phyloP scores from a whole-genome alignment of 345 rosid species.

The Cardamine resedifolia region DNA sequence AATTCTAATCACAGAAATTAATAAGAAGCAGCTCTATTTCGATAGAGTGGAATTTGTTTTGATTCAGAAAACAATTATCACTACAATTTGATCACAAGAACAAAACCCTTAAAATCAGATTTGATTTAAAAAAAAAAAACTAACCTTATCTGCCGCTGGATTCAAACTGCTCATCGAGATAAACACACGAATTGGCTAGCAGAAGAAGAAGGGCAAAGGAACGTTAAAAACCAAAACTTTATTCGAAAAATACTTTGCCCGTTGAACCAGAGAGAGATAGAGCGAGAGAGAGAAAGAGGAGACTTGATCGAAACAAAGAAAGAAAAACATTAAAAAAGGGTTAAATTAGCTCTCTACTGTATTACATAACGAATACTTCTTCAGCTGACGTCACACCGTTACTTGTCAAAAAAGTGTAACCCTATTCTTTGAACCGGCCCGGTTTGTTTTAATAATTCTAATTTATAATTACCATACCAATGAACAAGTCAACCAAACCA shows the following conservation, averaged over 20 bases:
- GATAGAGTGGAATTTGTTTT: background rate
- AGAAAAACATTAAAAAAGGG: slow-evolving; percentile 1
- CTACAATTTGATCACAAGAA: slow-evolving; percentile 33
- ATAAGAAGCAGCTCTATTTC: background rate
- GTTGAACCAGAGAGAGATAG: slow-evolving; percentile 63
- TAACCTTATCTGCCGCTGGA: slow-evolving; percentile 64
- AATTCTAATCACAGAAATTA: slow-evolving; percentile 10
- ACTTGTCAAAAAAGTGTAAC: slow-evolving; percentile 33
- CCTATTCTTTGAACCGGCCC: slow-evolving; percentile 19
- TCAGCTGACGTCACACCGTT: slow-evolving; percentile 72
- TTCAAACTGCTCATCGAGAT: slow-evolving; percentile 53
- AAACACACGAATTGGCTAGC: slow-evolving; percentile 20
- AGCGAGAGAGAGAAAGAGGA: slow-evolving; percentile 27
- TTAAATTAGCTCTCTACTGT: slow-evolving; percentile 2
- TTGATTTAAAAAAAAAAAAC: slow-evolving; percentile 18
- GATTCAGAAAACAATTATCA: slow-evolving; percentile 30
- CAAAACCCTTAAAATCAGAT: slow-evolving; percentile 29
- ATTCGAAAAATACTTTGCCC: slow-evolving; percentile 79
- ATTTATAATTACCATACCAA: background rate
- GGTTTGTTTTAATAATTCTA: slow-evolving; percentile 13
- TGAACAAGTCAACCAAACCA: background rate
- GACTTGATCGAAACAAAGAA: slow-evolving; percentile 34
- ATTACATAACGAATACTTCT: slow-evolving; percentile 59
- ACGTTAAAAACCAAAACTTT: slow-evolving; percentile 40
- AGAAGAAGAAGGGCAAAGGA: slow-evolving; percentile 24